Evolutionary conservation across 139 green algal species (phyloP).

Genomic region (Coelastrella sp.): DNA sequence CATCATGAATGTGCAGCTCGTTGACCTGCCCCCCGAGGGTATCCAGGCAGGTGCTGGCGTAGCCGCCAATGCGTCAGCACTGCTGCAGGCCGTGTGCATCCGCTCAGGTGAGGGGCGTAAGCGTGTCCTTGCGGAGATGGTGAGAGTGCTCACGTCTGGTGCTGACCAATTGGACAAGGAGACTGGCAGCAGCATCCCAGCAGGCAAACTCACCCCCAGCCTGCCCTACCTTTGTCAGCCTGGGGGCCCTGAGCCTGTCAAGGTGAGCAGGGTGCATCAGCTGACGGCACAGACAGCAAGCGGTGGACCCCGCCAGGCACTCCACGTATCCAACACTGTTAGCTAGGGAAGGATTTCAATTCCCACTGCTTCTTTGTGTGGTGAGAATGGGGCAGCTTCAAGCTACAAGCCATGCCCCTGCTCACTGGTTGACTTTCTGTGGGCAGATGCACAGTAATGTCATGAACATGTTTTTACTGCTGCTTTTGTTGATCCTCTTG

Average conservation of each 20-base stretch:
- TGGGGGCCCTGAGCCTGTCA: conserved; percentile 56
- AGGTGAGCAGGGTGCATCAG: conserved; percentile 51
- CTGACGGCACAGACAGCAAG: neutral
- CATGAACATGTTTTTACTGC: neutral
- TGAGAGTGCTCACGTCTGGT: conserved; percentile 56
- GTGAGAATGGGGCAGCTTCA: no score
- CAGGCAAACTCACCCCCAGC: neutral
- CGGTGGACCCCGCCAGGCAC: no score
- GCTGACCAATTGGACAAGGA: neutral
- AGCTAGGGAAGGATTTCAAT: no score
- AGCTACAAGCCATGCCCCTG: no score
- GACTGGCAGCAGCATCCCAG: conserved; percentile 21
- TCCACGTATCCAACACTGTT: no score
- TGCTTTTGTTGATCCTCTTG: neutral
- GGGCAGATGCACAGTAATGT: no score
- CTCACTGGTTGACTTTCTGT: no score
- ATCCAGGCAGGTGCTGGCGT: neutral
- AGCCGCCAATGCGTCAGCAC: conserved; percentile 45
- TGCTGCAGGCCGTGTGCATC: conserved; percentile 76
- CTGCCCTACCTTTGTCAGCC: conserved; percentile 52
- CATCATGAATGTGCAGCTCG: conserved; percentile 79
- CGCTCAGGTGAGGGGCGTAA: conserved; percentile 84
- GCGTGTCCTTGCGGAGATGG: conserved; percentile 83
- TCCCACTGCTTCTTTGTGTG: no score
- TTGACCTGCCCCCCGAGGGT: conserved; percentile 37